These are phyloP conservation scores for Dinochytrium kinnereticum DNA, from an alignment of 371 early-diverging fungal species.

Conservation along the genomic window DNA sequence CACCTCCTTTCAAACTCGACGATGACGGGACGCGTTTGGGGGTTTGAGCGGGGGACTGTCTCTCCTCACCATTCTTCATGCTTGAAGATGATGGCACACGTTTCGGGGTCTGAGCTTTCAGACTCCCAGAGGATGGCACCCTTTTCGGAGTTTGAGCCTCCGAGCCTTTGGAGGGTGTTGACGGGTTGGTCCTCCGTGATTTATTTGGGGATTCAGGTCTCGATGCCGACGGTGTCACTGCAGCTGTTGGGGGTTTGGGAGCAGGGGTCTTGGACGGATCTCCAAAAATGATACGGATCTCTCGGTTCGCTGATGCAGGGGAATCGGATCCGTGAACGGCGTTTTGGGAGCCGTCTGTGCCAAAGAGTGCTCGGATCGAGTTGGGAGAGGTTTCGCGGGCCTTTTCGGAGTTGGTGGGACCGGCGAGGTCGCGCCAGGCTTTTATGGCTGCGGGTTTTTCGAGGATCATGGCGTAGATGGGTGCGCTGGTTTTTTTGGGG, in stretches of 20 bases:
- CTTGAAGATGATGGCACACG: no score
- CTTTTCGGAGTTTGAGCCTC: constrained; percentile 9
- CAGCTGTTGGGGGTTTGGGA: neutral
- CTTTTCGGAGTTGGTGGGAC: constrained; percentile 73
- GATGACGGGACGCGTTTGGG: no score
- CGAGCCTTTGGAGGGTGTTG: neutral
- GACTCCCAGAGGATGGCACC: neutral
- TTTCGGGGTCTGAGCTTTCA: no score
- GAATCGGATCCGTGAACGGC: constrained; percentile 84
- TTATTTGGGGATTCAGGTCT: constrained; percentile 12
- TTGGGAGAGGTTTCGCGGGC: constrained; percentile 66
- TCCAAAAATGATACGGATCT: constrained; percentile 65
- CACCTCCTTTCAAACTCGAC: no score
- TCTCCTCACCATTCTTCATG: no score
- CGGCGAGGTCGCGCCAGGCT: constrained; percentile 74
- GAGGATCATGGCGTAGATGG: constrained; percentile 72
- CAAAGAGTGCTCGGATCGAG: constrained; percentile 62
- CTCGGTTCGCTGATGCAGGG: constrained; percentile 67
- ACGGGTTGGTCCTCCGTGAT: neutral
- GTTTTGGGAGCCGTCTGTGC: constrained; percentile 73
- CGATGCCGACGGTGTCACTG: neutral
- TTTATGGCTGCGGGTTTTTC: constrained; percentile 67
- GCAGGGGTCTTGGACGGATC: neutral
- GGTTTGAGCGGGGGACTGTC: no score
- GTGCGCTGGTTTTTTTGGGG: no score